Percentiles rank a stretch among this genome's conserved stretches.
Conservation (phyloP, 1,284 basidiomycete species). For the Rhodotorula sp. region DNA sequence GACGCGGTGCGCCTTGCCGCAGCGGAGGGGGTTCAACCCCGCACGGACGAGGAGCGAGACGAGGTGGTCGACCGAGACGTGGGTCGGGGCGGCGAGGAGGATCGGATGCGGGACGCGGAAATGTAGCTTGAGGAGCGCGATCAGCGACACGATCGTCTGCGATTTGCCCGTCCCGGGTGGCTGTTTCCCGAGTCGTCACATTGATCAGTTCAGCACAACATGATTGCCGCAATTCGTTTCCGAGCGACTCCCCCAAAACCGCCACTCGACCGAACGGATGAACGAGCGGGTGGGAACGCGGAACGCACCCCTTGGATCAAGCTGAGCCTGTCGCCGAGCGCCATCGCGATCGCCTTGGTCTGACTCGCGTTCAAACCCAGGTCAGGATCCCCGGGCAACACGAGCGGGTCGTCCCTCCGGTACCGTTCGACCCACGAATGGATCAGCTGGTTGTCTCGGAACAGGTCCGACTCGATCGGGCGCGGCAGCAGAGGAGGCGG, state of each 20-base stretch:
- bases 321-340: constrained; percentile 74
- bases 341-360: constrained; percentile 75
- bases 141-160: constrained; percentile 80
- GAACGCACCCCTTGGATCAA: constrained; percentile 78
- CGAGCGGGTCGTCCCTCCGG: constrained; percentile 57
- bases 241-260: no score
- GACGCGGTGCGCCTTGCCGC: constrained; percentile 66
- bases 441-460: constrained; percentile 43
- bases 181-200: constrained; percentile 49
- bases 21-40: constrained; percentile 71
- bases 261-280: background rate
- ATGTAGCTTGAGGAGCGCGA: constrained; percentile 78
- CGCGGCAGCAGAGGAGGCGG: background rate
- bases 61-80: constrained; percentile 91
- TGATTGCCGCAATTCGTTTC: no score
- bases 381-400: constrained; percentile 75
- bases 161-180: constrained; percentile 97
- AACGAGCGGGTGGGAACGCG: constrained; percentile 9
- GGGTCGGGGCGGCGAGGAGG: constrained; percentile 87
- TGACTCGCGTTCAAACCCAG: constrained; percentile 76
- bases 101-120: constrained; percentile 81
- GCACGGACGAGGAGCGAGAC: constrained; percentile 65
- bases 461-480: constrained; percentile 20
- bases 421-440: constrained; percentile 51
- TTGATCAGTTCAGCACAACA: background rate